Evolutionary conservation across 1,139 yeast genomes (phyloP), one percentile per base, ranked within the genome.

Genomic region (Candida sanyaensis): DNA sequence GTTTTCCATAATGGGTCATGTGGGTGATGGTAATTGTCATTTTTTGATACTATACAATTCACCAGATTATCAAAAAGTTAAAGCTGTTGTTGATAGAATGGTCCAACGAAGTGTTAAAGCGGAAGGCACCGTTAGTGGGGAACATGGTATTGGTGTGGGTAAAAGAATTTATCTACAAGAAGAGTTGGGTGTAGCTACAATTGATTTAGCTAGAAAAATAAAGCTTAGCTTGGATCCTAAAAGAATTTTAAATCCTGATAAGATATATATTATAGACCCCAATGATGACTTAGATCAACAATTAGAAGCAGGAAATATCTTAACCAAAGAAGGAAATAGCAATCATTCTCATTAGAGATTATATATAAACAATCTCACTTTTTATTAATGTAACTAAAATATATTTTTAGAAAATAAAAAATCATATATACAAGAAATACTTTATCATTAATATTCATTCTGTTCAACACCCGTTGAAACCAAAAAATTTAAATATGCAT

Each of bases 1-100:
- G 45, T 77, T 73, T 46, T 74, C 83, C 9, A 73, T 78, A 7
- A 68, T 81, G 70, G 86, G 85, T 2, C 86, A 81, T 59, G 78
- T 80, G 44, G 86, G 85, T 6, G 86, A 81, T 56, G 86, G 86
- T 2, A 81, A 81, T 59, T 80, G 83, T 62, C 86, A 81, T 56
- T 76, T 78, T 42, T 63, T 78, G 49, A 55, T 81, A 33, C 54
- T 81, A 29, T 79, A 75, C 62, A 79, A 79, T 58, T 63, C 71
- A 39, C 66, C 68, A 38, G 77, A 74, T 54, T 71, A 72, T 50
- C 57, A 45, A 4, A 61, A 64, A 43, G 69, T 66, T 4, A 68
- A 75, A 52, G 57, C 53, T 6, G 61, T 69, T 36, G 77, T 78
- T 33, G 79, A 78, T 52, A 66, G 80, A 48, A 74, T 79, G 80